Conservation (phyloP, 495 filamentous ascomycete species). For the Penicillium verhagenii region DNA sequence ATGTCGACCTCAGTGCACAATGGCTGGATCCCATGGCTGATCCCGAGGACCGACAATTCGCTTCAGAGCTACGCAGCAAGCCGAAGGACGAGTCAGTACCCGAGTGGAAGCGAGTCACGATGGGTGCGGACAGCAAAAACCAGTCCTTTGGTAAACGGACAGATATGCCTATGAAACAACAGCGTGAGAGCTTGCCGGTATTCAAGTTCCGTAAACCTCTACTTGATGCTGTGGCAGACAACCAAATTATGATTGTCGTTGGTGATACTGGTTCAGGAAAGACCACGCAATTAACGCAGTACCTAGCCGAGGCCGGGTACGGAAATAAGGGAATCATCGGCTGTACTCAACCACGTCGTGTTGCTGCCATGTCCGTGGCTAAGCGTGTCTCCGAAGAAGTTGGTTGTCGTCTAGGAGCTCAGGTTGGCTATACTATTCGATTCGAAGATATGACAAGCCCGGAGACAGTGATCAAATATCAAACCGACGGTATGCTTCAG, state of each 20-base stretch:
- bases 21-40: constrained; percentile 97
- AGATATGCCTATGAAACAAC: constrained; percentile 90
- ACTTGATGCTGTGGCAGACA: constrained; percentile 79
- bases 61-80: constrained; percentile 69
- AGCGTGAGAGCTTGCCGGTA: constrained; percentile 86
- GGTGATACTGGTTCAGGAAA: constrained; percentile 98
- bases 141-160: constrained; percentile 83
- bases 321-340: constrained; percentile 89
- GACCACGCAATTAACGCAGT: constrained; percentile 95
- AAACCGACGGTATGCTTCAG: constrained; percentile 99
- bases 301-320: constrained; percentile 88
- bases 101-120: constrained; percentile 88
- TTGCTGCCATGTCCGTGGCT: constrained; percentile 95
- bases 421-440: constrained; percentile 96
- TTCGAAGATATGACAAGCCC: constrained; percentile 94
- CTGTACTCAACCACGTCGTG: constrained; percentile 95
- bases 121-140: constrained; percentile 61
- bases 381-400: constrained; percentile 97
- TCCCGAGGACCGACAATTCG: constrained; percentile 81
- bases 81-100: constrained; percentile 68
- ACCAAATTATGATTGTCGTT: constrained; percentile 93
- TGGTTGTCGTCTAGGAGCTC: constrained; percentile 82
- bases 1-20: constrained; percentile 84
- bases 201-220: constrained; percentile 87
- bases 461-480: constrained; percentile 95